Conservation (phyloP, 176 grass and related monocot genomes). For the Coix lacrymajobi region DNA sequence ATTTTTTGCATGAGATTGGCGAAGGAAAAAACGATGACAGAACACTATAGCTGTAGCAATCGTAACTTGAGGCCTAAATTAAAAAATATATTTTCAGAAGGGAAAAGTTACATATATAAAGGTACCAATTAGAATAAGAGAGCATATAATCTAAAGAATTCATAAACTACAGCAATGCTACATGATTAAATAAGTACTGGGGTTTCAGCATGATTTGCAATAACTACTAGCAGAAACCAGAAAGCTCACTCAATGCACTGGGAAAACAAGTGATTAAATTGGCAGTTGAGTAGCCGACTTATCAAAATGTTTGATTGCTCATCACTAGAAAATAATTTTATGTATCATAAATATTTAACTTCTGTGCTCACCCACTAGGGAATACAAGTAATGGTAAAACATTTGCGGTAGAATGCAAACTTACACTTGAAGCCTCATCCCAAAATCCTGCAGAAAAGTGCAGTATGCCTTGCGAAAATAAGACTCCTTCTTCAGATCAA, state of each 20-base stretch:
- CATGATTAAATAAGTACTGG: constrained; percentile 9
- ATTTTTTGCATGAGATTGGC: constrained; percentile 87
- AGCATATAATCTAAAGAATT: not conserved
- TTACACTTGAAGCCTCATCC: constrained; percentile 99
- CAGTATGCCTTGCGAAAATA: constrained; percentile 93
- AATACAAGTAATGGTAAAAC: constrained; percentile 2
- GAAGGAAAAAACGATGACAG: constrained; percentile 91
- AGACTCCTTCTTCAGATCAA: constrained; percentile 85
- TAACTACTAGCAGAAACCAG: not conserved
- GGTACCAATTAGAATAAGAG: not conserved
- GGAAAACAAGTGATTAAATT: not conserved
- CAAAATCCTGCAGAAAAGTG: constrained; percentile 91
- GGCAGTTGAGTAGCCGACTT: not conserved
- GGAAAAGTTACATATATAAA: not conserved
- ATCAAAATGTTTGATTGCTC: not conserved
- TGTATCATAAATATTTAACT: not conserved
- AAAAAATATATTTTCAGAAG: constrained; percentile 8
- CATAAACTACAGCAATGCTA: not conserved
- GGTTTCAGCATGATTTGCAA: not conserved
- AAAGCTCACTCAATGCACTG: not conserved
- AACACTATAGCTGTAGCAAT: constrained; percentile 92
- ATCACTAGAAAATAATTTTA: not conserved
- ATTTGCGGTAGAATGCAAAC: constrained; percentile 9
- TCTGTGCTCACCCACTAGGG: not conserved
- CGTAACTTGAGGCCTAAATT: constrained; percentile 80